These are phyloP conservation scores for Psilocybe cyanescens DNA, from an alignment of 768 basidiomycete genomes.

Conservation along the genomic window DNA sequence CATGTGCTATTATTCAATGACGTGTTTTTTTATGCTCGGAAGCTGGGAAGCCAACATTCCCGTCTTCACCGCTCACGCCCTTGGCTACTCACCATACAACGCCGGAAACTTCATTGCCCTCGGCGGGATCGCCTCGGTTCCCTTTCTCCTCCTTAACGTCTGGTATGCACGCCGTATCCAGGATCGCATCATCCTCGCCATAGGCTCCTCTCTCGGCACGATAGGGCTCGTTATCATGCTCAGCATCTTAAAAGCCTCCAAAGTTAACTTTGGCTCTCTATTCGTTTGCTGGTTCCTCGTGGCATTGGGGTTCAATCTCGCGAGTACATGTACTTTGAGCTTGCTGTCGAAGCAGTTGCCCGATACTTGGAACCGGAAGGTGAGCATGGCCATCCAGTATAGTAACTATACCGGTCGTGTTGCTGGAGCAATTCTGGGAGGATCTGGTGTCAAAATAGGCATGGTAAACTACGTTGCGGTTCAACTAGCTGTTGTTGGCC, in stretches of 20 bases:
- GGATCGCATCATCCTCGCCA: slow-evolving; percentile 60
- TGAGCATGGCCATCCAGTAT: slow-evolving; percentile 66
- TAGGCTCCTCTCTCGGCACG: slow-evolving; percentile 54
- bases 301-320: slow-evolving; percentile 74
- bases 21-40: slow-evolving; percentile 74
- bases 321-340: slow-evolving; percentile 69
- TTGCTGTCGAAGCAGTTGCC: slow-evolving; percentile 73
- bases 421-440: slow-evolving; percentile 71
- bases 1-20: slow-evolving; percentile 76
- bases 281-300: slow-evolving; percentile 59
- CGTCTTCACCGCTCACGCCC: slow-evolving; percentile 53
- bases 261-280: slow-evolving; percentile 50
- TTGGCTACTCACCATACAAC: slow-evolving; percentile 62
- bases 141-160: slow-evolving; percentile 68
- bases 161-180: slow-evolving; percentile 59
- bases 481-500: slow-evolving; percentile 61
- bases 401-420: slow-evolving; percentile 71
- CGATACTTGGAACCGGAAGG: slow-evolving; percentile 57
- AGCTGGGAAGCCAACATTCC: slow-evolving; percentile 74
- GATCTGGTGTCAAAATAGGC: slow-evolving; percentile 59
- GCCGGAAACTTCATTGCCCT: slow-evolving; percentile 76
- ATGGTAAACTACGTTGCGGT: slow-evolving; percentile 66
- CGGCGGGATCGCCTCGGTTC: slow-evolving; percentile 63
- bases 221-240: slow-evolving; percentile 57
- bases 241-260: slow-evolving; percentile 42